These are phyloP conservation scores for Solanum appendiculatum DNA, from an alignment of 257 asterid genomes.

Conservation along the genomic window DNA sequence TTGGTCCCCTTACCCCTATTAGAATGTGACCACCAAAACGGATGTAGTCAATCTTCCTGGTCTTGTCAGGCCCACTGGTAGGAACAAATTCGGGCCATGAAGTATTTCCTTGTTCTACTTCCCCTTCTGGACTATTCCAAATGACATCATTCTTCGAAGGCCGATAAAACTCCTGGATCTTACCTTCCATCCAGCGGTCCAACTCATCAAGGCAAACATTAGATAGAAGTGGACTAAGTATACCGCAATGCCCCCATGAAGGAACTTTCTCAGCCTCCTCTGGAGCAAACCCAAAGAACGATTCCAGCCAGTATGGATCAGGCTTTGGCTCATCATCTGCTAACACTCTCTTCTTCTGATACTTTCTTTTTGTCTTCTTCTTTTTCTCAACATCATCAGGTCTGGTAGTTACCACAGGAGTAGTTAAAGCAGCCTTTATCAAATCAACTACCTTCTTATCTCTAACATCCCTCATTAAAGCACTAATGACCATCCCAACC, in stretches of 20 bases:
- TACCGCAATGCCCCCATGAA: slow-evolving; percentile 99
- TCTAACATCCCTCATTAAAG: slow-evolving; percentile 92
- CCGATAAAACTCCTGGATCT: slow-evolving; percentile 70
- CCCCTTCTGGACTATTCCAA: slow-evolving; percentile 81
- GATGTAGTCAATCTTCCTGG: slow-evolving; percentile 81
- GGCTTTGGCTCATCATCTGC: slow-evolving; percentile 99
- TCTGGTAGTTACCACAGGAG: slow-evolving; percentile 60
- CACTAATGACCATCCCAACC: slow-evolving; percentile 78
- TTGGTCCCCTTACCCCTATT: slow-evolving; percentile 89
- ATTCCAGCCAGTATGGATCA: slow-evolving; percentile 87
- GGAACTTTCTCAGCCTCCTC: slow-evolving; percentile 85
- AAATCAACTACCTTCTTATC: slow-evolving; percentile 91
- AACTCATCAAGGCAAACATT: slow-evolving; percentile 81
- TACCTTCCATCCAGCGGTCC: slow-evolving; percentile 91
- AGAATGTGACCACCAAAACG: slow-evolving; percentile 91
- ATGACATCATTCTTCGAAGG: slow-evolving; percentile 86
- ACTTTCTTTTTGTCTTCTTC: slow-evolving; percentile 75
- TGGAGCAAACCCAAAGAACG: slow-evolving; percentile 92
- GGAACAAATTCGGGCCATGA: slow-evolving; percentile 99
- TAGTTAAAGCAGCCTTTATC: slow-evolving; percentile 73
- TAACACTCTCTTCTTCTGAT: slow-evolving; percentile 83
- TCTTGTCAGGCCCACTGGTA: slow-evolving; percentile 93
- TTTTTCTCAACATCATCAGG: slow-evolving; percentile 64
- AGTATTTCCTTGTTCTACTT: slow-evolving; percentile 83
- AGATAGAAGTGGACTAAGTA: slow-evolving; percentile 87